Percentiles rank a stretch among this genome's conserved stretches.
phyloP scores from a whole-genome alignment of 2,329 filamentous ascomycete genomes.

The Tolypocladium pustulatum region DNA sequence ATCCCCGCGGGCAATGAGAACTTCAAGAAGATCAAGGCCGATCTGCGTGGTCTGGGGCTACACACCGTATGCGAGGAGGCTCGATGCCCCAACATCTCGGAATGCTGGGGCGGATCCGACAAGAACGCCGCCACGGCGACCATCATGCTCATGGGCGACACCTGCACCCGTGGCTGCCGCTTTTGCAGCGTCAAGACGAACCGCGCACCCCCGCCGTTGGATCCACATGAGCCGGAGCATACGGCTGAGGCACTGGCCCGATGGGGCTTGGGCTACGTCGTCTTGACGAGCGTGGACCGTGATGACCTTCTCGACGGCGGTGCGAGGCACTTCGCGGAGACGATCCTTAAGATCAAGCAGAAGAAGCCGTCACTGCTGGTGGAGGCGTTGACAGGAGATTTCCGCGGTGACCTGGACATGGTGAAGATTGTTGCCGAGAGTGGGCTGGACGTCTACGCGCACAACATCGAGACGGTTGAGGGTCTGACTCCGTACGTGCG shows the following conservation, averaged over 20 bases:
- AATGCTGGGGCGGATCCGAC: slow-evolving; percentile 90
- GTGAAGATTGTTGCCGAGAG: slow-evolving; percentile 74
- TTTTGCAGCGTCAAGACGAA: slow-evolving; percentile 96
- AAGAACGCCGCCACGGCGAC: slow-evolving; percentile 91
- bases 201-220: slow-evolving; percentile 64
- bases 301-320: slow-evolving; percentile 88
- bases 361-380: slow-evolving; percentile 70
- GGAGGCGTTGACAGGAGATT: slow-evolving; percentile 82
- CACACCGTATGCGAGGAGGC: slow-evolving; percentile 98
- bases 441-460: slow-evolving; percentile 90
- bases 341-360: slow-evolving; percentile 84
- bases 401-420: slow-evolving; percentile 75
- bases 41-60: slow-evolving; percentile 77
- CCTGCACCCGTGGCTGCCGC: slow-evolving; percentile 88
- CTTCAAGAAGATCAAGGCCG: slow-evolving; percentile 91
- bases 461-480: slow-evolving; percentile 95
- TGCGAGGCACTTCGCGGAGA: slow-evolving; percentile 83
- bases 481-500: slow-evolving; percentile 80
- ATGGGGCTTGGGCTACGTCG: slow-evolving; percentile 94
- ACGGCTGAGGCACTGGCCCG: slow-evolving; percentile 84
- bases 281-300: slow-evolving; percentile 85
- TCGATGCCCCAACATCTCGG: slow-evolving; percentile 90
- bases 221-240: slow-evolving; percentile 94
- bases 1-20: slow-evolving; percentile 73
- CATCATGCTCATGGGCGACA: slow-evolving; percentile 99